These are phyloP conservation scores for Purshia tridentata DNA, from an alignment of 306 rosid genomes.

Conservation along the genomic window DNA sequence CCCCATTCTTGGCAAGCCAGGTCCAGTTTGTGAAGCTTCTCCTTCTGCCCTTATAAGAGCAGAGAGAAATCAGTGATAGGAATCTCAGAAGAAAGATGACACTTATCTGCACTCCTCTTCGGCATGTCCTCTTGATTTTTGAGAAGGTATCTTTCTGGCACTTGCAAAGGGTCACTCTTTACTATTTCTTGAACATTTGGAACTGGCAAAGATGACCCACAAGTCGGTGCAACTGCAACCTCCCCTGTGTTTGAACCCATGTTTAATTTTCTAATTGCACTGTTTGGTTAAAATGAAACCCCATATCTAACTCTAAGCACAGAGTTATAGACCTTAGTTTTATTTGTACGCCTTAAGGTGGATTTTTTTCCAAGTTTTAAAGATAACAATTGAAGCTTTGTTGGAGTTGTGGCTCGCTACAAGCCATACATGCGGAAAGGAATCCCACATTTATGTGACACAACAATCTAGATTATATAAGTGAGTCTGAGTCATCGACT, in stretches of 20 bases:
- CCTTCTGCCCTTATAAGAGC: constrained; percentile 19
- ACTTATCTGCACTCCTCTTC: not conserved
- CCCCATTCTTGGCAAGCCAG: constrained; percentile 40
- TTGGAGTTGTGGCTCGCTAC: no score
- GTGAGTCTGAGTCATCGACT: no score
- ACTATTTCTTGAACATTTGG: constrained; percentile 45
- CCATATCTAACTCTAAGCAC: no score
- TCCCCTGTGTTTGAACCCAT: constrained; percentile 28
- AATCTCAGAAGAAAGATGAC: constrained; percentile 14
- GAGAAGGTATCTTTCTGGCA: constrained; percentile 29
- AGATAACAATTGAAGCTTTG: not conserved
- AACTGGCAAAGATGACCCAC: not conserved
- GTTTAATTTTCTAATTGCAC: not conserved
- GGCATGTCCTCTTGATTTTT: constrained; percentile 24
- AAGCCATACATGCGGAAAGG: no score
- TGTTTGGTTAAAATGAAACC: no score
- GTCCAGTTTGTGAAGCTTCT: constrained; percentile 24
- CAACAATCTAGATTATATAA: no score
- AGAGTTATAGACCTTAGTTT: no score
- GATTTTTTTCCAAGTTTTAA: not conserved
- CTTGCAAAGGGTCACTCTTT: constrained; percentile 26
- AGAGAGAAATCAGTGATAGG: constrained; percentile 29
- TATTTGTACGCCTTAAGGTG: no score
- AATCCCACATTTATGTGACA: no score
- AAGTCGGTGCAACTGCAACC: constrained; percentile 11